phyloP scores from a whole-genome alignment of 768 basidiomycete species.

The Boletus insuetus region DNA sequence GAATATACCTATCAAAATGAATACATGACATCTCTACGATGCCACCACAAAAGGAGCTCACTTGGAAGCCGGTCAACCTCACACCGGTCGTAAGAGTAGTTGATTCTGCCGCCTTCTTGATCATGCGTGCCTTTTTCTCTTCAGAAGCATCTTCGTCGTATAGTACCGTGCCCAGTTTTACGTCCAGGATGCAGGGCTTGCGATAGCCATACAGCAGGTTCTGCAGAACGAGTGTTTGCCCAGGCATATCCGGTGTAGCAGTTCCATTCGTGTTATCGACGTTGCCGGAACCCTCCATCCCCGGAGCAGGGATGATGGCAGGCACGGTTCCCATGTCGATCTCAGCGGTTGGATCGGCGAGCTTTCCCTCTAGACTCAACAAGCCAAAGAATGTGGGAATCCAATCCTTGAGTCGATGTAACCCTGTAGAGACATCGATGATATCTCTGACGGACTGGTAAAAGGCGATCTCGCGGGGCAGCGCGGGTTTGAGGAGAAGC shows the following conservation, averaged over 20 bases:
- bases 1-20: constrained; percentile 62
- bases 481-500: constrained; percentile 78
- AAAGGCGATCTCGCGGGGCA: constrained; percentile 64
- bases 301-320: constrained; percentile 23
- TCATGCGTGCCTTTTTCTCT: constrained; percentile 81
- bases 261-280: background rate
- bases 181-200: constrained; percentile 85
- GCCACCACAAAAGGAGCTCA: constrained; percentile 34
- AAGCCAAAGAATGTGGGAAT: constrained; percentile 81
- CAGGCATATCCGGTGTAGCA: background rate
- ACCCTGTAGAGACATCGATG: constrained; percentile 25
- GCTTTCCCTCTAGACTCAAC: constrained; percentile 61
- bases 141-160: constrained; percentile 64
- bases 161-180: constrained; percentile 91
- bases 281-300: constrained; percentile 46
- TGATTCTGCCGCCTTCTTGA: constrained; percentile 59
- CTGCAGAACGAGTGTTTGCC: constrained; percentile 80
- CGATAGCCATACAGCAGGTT: constrained; percentile 73
- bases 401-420: constrained; percentile 45
- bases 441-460: constrained; percentile 51
- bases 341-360: constrained; percentile 15
- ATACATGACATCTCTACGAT: background rate
- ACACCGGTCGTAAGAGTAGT: constrained; percentile 78
- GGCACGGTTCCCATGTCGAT: constrained; percentile 2
- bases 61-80: constrained; percentile 88